Evolutionary conservation across 768 basidiomycete species (phyloP).

Genomic region (Boletus coccyginus): DNA sequence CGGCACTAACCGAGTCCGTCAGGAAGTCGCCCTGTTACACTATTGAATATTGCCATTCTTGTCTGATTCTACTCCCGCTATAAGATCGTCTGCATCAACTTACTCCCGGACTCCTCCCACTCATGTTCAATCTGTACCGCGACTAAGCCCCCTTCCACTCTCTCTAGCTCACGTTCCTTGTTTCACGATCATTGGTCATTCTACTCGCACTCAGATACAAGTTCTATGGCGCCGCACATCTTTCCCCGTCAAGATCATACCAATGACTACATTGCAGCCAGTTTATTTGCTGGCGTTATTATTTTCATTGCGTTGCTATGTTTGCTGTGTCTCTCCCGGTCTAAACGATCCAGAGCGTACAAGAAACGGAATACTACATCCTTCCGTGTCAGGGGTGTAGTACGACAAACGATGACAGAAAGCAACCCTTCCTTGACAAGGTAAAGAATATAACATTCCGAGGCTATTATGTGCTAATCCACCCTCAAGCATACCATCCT

Average conservation of each 20-base stretch:
- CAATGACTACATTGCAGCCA: constrained; percentile 48
- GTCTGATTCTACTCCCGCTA: not conserved
- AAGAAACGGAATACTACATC: constrained; percentile 40
- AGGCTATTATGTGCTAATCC: not conserved
- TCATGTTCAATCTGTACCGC: constrained; percentile 2
- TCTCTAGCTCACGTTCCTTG: constrained; percentile 10
- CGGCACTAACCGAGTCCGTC: constrained; percentile 5
- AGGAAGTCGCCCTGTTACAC: not conserved
- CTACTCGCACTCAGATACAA: not conserved
- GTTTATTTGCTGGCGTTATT: constrained; percentile 29
- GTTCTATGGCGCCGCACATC: constrained; percentile 19
- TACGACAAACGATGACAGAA: constrained; percentile 9
- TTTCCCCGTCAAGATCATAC: constrained; percentile 9
- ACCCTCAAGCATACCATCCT: constrained; percentile 22
- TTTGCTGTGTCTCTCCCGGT: constrained; percentile 36
- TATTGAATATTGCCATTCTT: not conserved
- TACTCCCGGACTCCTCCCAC: not conserved
- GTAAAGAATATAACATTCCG: constrained; percentile 4
- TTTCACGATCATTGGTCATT: not conserved
- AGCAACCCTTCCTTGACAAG: not conserved
- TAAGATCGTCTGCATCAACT: constrained; percentile 6
- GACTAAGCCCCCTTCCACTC: constrained; percentile 4
- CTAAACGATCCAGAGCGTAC: constrained; percentile 39
- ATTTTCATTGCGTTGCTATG: constrained; percentile 30
- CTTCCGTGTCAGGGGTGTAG: constrained; percentile 21